phyloP scores from a whole-genome alignment of 108 stramenopile species.

The Skeletonema menzelii region DNA sequence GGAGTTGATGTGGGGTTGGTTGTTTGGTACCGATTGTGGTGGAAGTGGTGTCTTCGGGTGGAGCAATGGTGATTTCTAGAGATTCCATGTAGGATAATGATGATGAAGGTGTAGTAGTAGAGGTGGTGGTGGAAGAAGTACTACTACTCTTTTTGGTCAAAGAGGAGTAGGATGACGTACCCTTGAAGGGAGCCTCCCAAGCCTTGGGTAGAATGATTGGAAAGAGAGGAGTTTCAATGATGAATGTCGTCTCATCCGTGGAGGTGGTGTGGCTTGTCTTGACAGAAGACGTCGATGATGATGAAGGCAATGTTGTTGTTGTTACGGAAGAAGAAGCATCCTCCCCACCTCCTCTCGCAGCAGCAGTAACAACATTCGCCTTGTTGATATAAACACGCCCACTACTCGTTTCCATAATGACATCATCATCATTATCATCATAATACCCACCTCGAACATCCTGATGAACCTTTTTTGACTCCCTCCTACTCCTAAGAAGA shows the following conservation, averaged over 20 bases:
- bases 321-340: too few relatives aligned
- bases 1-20: constrained; percentile 23
- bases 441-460: too few relatives aligned
- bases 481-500: not conserved
- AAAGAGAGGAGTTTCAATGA: constrained; percentile 44
- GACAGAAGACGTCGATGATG: not conserved
- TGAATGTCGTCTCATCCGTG: constrained; percentile 1
- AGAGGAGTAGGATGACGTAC: not conserved
- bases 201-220: constrained; percentile 42
- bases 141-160: not conserved
- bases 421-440: too few relatives aligned
- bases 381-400: too few relatives aligned
- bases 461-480: not conserved
- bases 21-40: constrained; percentile 11
- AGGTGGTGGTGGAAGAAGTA: not conserved
- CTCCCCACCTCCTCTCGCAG: too few relatives aligned
- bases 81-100: not conserved
- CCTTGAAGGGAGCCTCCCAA: constrained; percentile 21
- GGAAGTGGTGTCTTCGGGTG: not conserved
- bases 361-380: too few relatives aligned
- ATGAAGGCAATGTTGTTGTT: not conserved
- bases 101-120: too few relatives aligned
- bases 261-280: not conserved
- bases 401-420: too few relatives aligned
- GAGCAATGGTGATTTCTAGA: constrained; percentile 32